Conservation (phyloP, 164 flowering plant species). For the Amborella trichopoda region DNA sequence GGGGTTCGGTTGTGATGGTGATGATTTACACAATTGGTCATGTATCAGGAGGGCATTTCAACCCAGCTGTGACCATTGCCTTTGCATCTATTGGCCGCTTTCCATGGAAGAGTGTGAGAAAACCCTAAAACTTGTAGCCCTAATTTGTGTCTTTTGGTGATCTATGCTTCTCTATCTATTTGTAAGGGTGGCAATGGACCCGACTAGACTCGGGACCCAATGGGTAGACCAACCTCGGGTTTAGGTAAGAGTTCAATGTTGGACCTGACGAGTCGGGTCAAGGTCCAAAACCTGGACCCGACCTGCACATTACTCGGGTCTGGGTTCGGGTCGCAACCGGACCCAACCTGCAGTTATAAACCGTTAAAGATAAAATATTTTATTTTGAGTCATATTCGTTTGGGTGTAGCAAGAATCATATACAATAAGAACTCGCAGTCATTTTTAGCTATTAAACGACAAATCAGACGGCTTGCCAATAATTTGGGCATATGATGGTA, state of each 20-base stretch:
- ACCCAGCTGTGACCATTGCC: slow-evolving; percentile 46
- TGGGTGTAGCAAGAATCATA: too few species aligned
- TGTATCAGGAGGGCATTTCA: slow-evolving; percentile 47
- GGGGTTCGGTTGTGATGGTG: slow-evolving; percentile 25
- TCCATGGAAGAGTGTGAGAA: slow-evolving; percentile 26
- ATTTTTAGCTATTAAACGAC: too few species aligned
- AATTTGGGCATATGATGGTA: too few species aligned
- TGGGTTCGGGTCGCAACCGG: not conserved
- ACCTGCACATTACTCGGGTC: too few species aligned
- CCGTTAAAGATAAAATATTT: too few species aligned
- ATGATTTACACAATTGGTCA: slow-evolving; percentile 33
- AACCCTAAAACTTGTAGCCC: not conserved
- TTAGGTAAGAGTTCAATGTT: not conserved
- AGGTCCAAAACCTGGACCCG: too few species aligned
- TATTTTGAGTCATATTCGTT: too few species aligned
- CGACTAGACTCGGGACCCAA: too few species aligned
- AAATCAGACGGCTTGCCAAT: too few species aligned
- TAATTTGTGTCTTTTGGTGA: not conserved
- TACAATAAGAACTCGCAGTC: too few species aligned
- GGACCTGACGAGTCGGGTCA: too few species aligned
- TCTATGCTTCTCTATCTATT: not conserved
- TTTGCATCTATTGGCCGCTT: slow-evolving; percentile 27
- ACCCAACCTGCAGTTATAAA: not conserved
- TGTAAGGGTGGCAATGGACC: not conserved
- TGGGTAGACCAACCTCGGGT: too few species aligned